phyloP scores from a whole-genome alignment of 495 filamentous ascomycete genomes.

The Tetracladium setigerum region DNA sequence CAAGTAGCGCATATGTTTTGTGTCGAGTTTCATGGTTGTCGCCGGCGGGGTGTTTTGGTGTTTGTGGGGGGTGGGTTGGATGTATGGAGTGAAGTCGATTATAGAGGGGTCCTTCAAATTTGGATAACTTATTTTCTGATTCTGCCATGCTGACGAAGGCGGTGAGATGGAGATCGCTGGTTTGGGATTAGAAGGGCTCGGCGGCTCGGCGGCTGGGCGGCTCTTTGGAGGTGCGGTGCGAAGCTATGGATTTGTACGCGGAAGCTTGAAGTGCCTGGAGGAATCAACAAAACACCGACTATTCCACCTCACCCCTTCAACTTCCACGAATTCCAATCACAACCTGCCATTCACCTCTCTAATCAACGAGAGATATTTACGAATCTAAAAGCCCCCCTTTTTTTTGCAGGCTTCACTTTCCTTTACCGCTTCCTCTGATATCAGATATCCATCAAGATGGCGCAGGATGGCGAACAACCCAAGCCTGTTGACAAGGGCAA shows the following conservation, averaged over 20 bases:
- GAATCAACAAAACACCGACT: slow-evolving; percentile 4
- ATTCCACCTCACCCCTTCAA: too few species aligned
- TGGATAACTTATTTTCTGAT: slow-evolving; percentile 10
- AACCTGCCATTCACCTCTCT: slow-evolving; percentile 1
- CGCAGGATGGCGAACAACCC: slow-evolving; percentile 81
- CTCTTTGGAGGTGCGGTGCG: background rate
- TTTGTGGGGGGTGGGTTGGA: background rate
- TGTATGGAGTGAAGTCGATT: background rate
- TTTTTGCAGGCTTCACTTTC: background rate
- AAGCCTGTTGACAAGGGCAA: slow-evolving; percentile 90
- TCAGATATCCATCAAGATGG: slow-evolving; percentile 48
- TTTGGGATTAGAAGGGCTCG: slow-evolving; percentile 5
- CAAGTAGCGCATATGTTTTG: slow-evolving; percentile 85
- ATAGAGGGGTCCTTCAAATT: slow-evolving; percentile 1
- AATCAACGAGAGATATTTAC: background rate
- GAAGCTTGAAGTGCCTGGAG: slow-evolving; percentile 23
- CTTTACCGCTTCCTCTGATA: background rate
- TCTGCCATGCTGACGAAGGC: slow-evolving; percentile 7
- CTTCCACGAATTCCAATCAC: background rate
- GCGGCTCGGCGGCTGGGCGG: slow-evolving; percentile 5
- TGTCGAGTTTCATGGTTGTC: slow-evolving; percentile 78
- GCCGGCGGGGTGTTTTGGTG: slow-evolving; percentile 10
- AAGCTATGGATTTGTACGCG: slow-evolving; percentile 21
- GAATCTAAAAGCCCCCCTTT: background rate
- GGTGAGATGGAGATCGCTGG: slow-evolving; percentile 6